Evolutionary conservation across 2,329 filamentous ascomycete genomes (phyloP).

Genomic region (Chaetomiaceae sp.): DNA sequence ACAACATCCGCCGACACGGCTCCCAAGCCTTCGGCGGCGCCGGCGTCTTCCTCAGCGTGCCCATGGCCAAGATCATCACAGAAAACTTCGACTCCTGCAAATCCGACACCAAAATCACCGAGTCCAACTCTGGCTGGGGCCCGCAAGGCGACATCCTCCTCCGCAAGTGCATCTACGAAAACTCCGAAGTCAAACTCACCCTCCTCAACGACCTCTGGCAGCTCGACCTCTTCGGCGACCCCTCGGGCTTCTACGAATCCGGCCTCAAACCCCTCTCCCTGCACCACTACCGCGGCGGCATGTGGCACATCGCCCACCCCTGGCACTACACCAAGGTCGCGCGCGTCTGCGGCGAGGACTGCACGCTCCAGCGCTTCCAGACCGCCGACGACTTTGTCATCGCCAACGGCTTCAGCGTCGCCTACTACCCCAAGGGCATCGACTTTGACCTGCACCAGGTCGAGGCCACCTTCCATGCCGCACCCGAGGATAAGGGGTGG

Average conservation of each 20-base stretch:
- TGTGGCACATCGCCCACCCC: slow-evolving; percentile 52
- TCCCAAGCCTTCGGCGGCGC: slow-evolving; percentile 61
- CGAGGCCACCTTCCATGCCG: slow-evolving; percentile 31
- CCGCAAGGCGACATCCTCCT: slow-evolving; percentile 58
- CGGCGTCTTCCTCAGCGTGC: slow-evolving; percentile 56
- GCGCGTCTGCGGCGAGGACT: slow-evolving; percentile 56
- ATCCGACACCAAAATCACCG: slow-evolving; percentile 46
- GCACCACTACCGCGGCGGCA: slow-evolving; percentile 59
- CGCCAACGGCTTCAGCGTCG: slow-evolving; percentile 56
- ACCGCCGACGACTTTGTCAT: slow-evolving; percentile 50
- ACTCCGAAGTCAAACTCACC: slow-evolving; percentile 54
- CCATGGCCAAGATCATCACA: slow-evolving; percentile 33
- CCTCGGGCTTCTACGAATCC: slow-evolving; percentile 60
- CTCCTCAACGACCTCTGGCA: slow-evolving; percentile 55
- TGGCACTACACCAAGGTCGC: slow-evolving; percentile 54
- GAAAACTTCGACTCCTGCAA: slow-evolving; percentile 34
- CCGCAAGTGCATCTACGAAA: slow-evolving; percentile 59
- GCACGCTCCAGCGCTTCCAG: slow-evolving; percentile 54
- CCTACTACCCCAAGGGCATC: slow-evolving; percentile 50
- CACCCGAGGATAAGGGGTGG: slow-evolving; percentile 31
- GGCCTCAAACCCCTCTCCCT: slow-evolving; percentile 56
- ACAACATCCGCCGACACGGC: slow-evolving; percentile 55
- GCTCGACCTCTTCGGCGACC: slow-evolving; percentile 55
- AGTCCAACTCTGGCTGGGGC: slow-evolving; percentile 55
- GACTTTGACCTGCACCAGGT: slow-evolving; percentile 32